These are phyloP conservation scores for Monilinia aucupariae DNA, from an alignment of 2,329 filamentous ascomycete genomes.

Conservation along the genomic window DNA sequence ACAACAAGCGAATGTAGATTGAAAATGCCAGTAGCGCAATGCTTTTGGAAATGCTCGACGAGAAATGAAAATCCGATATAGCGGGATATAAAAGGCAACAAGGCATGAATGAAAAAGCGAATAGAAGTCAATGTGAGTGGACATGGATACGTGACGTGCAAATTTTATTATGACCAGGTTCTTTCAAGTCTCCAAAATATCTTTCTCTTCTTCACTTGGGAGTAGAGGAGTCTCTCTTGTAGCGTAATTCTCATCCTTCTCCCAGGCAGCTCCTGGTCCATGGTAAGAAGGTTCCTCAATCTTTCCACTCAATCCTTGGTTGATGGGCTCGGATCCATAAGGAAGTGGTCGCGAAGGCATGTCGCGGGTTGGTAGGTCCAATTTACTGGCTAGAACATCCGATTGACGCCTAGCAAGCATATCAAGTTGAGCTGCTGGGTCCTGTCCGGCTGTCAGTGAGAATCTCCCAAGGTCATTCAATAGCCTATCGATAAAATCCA, in stretches of 20 bases:
- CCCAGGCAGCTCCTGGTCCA: constrained; percentile 47
- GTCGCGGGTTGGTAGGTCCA: constrained; percentile 39
- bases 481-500: constrained; percentile 10
- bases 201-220: constrained; percentile 34
- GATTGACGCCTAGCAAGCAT: constrained; percentile 63
- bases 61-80: not conserved
- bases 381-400: constrained; percentile 52
- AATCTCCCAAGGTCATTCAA: constrained; percentile 10
- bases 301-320: constrained; percentile 35
- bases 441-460: constrained; percentile 43
- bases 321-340: constrained; percentile 49
- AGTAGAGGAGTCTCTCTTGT: constrained; percentile 36
- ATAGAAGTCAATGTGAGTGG: not conserved
- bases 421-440: constrained; percentile 64
- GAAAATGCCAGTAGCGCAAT: not conserved
- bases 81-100: not conserved
- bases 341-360: constrained; percentile 48
- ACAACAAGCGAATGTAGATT: not conserved
- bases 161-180: not conserved
- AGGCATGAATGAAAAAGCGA: not conserved
- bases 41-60: not conserved
- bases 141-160: constrained; percentile 12
- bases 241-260: constrained; percentile 44
- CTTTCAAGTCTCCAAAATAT: constrained; percentile 30
- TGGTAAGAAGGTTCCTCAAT: constrained; percentile 45